A percentile compares a stretch with the other conserved stretches of the same genome.
phyloP scores from a whole-genome alignment of 2,329 filamentous ascomycete species.

The Penicillium paneum region DNA sequence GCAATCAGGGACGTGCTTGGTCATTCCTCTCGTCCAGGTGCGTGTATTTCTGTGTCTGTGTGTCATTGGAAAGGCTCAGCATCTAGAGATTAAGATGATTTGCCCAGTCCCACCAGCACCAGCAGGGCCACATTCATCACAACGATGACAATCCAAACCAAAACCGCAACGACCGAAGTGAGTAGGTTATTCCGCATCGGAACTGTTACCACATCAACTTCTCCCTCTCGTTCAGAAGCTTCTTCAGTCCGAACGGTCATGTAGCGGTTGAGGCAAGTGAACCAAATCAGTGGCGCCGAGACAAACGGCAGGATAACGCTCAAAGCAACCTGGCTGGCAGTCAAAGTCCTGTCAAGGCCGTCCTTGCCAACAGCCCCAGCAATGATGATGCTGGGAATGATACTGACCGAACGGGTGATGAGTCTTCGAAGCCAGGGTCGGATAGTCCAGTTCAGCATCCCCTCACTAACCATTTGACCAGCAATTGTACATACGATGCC shows the following conservation, averaged over 20 bases:
- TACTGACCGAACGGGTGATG: constrained; percentile 73
- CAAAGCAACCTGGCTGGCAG: constrained; percentile 72
- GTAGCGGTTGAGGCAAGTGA: constrained; percentile 73
- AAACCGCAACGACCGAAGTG: constrained; percentile 54
- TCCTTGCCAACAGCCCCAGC: constrained; percentile 71
- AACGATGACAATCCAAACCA: constrained; percentile 71
- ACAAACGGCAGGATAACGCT: constrained; percentile 78
- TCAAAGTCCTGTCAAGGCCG: constrained; percentile 69
- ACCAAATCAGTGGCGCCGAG: constrained; percentile 78
- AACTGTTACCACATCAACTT: constrained; percentile 33
- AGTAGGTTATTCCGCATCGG: constrained; percentile 73
- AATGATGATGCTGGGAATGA: constrained; percentile 78
- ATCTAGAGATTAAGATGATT: constrained; percentile 25
- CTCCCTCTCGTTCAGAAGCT: constrained; percentile 31
- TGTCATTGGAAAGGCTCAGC: background rate
- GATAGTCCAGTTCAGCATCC: constrained; percentile 71
- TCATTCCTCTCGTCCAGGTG: background rate
- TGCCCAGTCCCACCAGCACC: constrained; percentile 61
- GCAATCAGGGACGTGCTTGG: background rate
- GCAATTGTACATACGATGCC: constrained; percentile 87
- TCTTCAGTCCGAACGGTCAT: constrained; percentile 65
- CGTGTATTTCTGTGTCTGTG: background rate
- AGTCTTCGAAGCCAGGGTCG: constrained; percentile 76
- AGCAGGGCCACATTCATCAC: constrained; percentile 76
- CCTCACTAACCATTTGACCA: constrained; percentile 84